Evolutionary conservation across 2,329 filamentous ascomycete genomes (phyloP), one percentile per base, ranked within the genome.

Genomic region (Cladosporium sp.): DNA sequence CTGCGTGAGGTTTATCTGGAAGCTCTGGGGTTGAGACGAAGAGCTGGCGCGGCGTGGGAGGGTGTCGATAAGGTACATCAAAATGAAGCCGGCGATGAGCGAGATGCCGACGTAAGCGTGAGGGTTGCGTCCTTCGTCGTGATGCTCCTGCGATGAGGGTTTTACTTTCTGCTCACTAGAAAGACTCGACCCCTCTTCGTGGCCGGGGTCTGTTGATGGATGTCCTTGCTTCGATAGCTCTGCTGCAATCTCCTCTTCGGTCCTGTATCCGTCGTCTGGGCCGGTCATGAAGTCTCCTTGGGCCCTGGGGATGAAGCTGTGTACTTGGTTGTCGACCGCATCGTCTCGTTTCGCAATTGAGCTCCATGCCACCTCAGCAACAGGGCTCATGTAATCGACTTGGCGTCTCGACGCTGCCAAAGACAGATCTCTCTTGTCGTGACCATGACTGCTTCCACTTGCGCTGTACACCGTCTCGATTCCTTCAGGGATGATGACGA

Each of bases 401-500:
- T 54, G 28, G 21, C 43, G 36, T 21, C 28, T 53, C 14, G 30
- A 21, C 18, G 14, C 10, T 8, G 7, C 30, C 23, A 28, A 16
- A 3, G 63, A 54, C 21, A 69, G 28, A 8, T 30, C 64, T 21
- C 68, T 65, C 49, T 62, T 61, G 28, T 62, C 46, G 53, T 71
- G 73, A 3, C 54, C 28, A 67, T 73, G 70, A 18, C 68, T 62
- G 53, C 60, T 65, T 10, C 67, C 70, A 21, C 68, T 69, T 43
- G 86, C 83, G 70, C 81, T 88, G 71, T 95, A 92, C 65, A 97
- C 85, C 3, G 95, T 94, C 76, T 97, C 93, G 66, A 98, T 89
- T 43, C 95, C 95, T 78, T 99, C 95, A 0, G 95, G 95, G 73
- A 99, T 97, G 75, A 99, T 98, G 34, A 99, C 93, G 69, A 98